Percentiles rank a stretch among this genome's conserved stretches.
Evolutionary conservation across 768 basidiomycete species (phyloP).

Genomic region (Amanita subjunquillea): DNA sequence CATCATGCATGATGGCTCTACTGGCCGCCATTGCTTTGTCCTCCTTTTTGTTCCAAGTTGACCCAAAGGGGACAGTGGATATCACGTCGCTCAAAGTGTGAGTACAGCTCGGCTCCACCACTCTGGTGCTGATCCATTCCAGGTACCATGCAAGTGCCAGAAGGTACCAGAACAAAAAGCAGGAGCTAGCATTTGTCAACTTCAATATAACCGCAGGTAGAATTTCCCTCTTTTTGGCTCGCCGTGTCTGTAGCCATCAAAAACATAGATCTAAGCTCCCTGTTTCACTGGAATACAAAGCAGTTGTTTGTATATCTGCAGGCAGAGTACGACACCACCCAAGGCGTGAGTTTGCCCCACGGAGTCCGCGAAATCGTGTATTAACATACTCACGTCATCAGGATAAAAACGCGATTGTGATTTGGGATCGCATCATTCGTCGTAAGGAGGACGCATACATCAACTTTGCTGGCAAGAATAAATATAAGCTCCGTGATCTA

Average conservation of each 20-base stretch:
- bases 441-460: slow-evolving; percentile 66
- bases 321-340: slow-evolving; percentile 68
- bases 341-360: slow-evolving; percentile 45
- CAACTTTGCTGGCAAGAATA: slow-evolving; percentile 60
- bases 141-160: slow-evolving; percentile 41
- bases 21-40: slow-evolving; percentile 65
- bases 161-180: slow-evolving; percentile 47
- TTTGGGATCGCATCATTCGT: slow-evolving; percentile 91
- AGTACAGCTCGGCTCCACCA: slow-evolving; percentile 15
- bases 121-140: background rate
- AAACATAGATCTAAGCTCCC: slow-evolving; percentile 58
- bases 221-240: background rate
- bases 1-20: slow-evolving; percentile 65
- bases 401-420: slow-evolving; percentile 70
- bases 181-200: slow-evolving; percentile 71
- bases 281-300: slow-evolving; percentile 97
- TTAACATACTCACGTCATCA: slow-evolving; percentile 14
- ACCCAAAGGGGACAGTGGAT: slow-evolving; percentile 45
- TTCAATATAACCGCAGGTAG: slow-evolving; percentile 77
- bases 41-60: slow-evolving; percentile 52
- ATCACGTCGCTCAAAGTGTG: slow-evolving; percentile 72
- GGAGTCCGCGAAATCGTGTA: too few species aligned
- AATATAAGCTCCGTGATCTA: slow-evolving; percentile 75
- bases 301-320: slow-evolving; percentile 82
- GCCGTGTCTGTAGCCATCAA: background rate